Percentiles rank a stretch among this genome's conserved stretches.
phyloP scores from a whole-genome alignment of 306 rosid species.

The Astragalus membranaceus region DNA sequence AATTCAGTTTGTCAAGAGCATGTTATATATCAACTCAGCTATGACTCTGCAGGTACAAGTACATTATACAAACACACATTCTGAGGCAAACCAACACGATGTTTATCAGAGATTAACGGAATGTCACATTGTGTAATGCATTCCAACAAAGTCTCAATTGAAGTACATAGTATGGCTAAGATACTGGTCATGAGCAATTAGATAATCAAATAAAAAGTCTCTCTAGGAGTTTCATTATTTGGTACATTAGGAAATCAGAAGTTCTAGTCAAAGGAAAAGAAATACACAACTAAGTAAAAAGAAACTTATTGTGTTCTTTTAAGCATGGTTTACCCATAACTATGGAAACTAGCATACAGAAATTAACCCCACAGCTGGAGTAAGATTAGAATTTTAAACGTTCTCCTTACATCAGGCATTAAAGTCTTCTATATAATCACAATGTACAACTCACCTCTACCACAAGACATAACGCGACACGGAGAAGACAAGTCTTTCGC shows the following conservation, averaged over 20 bases:
- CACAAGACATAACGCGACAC: conserved; percentile 30
- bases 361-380: conserved; percentile 26
- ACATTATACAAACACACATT: neutral
- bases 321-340: conserved; percentile 18
- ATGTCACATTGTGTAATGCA: neutral
- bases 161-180: neutral
- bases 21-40: neutral
- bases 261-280: conserved; percentile 25
- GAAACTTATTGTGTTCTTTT: conserved; percentile 22
- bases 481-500: conserved; percentile 19
- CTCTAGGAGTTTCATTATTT: neutral
- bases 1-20: neutral
- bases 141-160: neutral
- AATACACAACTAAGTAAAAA: conserved; percentile 23
- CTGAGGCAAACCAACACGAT: neutral
- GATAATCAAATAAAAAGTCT: conserved; percentile 6
- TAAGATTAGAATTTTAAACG: conserved; percentile 33
- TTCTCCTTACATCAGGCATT: conserved; percentile 27
- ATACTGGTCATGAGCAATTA: conserved; percentile 2
- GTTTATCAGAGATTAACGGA: neutral
- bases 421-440: conserved; percentile 41
- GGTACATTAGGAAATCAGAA: neutral
- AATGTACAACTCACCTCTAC: conserved; percentile 64
- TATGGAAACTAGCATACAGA: conserved; percentile 27
- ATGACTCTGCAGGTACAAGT: neutral